A percentile compares a stretch with the other conserved stretches of the same genome.
These are phyloP conservation scores for Anthracocystis setariae DNA, from an alignment of 1,284 basidiomycete species.

Conservation along the genomic window DNA sequence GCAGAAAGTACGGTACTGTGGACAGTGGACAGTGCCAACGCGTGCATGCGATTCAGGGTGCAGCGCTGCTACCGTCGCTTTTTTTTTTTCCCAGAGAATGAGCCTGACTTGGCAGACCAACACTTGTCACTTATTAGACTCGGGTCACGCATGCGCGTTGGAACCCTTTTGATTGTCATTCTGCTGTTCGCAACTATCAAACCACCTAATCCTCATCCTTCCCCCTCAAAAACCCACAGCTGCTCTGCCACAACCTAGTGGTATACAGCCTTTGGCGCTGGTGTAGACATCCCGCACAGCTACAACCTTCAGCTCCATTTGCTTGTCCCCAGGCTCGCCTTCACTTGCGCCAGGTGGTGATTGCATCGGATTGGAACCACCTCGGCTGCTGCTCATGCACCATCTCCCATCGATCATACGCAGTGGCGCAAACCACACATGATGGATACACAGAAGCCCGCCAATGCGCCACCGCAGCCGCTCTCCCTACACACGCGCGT, in stretches of 20 bases:
- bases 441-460: conserved; percentile 22
- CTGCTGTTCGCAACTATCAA: not conserved
- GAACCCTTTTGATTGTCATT: not conserved
- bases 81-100: conserved; percentile 8
- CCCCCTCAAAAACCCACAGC: not conserved
- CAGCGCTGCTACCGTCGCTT: conserved; percentile 18
- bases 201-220: not conserved
- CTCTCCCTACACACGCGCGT: conserved; percentile 58
- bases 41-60: conserved; percentile 9
- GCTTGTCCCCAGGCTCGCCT: no score
- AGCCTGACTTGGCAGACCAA: no score
- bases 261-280: not conserved
- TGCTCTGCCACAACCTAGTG: not conserved
- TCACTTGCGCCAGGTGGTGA: no score
- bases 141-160: conserved; percentile 7
- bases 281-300: not conserved
- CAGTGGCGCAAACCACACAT: not conserved
- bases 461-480: conserved; percentile 36
- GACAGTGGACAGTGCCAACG: no score
- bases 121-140: conserved; percentile 9
- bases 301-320: no score
- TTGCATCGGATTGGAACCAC: no score
- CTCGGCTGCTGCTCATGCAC: no score
- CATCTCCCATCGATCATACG: not conserved
- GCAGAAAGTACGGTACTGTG: no score